phyloP scores from a whole-genome alignment of 768 basidiomycete species.

The Xanthoconium stramineum region DNA sequence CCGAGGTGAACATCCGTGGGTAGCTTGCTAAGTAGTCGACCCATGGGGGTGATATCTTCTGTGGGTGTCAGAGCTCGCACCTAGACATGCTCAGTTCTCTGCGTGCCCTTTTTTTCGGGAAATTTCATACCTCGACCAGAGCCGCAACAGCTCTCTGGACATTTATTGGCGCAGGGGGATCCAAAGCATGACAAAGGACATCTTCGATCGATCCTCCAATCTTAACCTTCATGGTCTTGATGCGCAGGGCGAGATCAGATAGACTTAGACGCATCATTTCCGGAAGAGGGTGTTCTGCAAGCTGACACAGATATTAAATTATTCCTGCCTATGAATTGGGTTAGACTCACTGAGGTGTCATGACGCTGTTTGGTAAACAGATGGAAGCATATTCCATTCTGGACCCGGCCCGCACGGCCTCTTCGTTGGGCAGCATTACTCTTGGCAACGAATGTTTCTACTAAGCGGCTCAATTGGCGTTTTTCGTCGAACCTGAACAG shows the following conservation, averaged over 20 bases:
- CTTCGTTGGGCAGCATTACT: slow-evolving; percentile 90
- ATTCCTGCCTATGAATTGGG: background rate
- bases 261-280: slow-evolving; percentile 95
- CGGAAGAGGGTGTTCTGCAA: slow-evolving; percentile 87
- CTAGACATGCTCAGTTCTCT: slow-evolving; percentile 32
- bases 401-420: slow-evolving; percentile 91
- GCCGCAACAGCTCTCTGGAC: slow-evolving; percentile 87
- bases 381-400: slow-evolving; percentile 88
- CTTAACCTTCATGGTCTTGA: slow-evolving; percentile 91
- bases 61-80: slow-evolving; percentile 79
- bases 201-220: slow-evolving; percentile 86
- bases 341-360: slow-evolving; percentile 61
- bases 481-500: slow-evolving; percentile 86
- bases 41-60: slow-evolving; percentile 96
- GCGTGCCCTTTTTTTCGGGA: background rate
- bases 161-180: slow-evolving; percentile 83
- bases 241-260: slow-evolving; percentile 86
- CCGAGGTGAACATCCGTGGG: slow-evolving; percentile 96
- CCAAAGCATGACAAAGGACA: slow-evolving; percentile 81
- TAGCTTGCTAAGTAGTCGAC: slow-evolving; percentile 81
- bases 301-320: slow-evolving; percentile 38
- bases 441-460: slow-evolving; percentile 88
- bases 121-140: slow-evolving; percentile 71
- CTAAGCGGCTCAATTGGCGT: slow-evolving; percentile 86
- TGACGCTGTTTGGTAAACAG: slow-evolving; percentile 87